Percentiles rank a stretch among this genome's conserved stretches.
Evolutionary conservation across 2,329 filamentous ascomycete species (phyloP).

Genomic region (Alternaria longipes): DNA sequence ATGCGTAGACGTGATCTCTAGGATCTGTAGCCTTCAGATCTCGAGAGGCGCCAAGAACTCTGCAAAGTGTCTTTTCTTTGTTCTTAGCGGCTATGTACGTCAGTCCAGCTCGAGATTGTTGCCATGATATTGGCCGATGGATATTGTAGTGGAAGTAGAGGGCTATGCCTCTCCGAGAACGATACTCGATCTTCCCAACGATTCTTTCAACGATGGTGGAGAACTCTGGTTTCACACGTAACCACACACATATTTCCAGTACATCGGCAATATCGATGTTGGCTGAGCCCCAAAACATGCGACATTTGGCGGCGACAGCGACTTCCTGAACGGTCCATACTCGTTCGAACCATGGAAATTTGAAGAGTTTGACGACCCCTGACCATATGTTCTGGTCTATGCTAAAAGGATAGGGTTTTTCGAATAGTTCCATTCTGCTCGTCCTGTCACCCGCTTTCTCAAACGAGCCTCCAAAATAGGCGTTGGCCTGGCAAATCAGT

Average conservation of each 20-base stretch:
- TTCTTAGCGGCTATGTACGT: fast-evolving
- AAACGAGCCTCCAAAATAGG: neutral
- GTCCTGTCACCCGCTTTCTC: neutral
- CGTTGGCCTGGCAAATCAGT: too few species aligned
- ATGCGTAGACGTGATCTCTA: neutral
- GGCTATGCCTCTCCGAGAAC: too few species aligned
- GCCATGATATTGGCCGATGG: fast-evolving
- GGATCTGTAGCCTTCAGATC: fast-evolving
- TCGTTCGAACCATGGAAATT: neutral
- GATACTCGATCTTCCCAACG: too few species aligned
- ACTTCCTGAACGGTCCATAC: neutral
- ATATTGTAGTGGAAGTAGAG: neutral
- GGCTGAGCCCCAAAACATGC: neutral
- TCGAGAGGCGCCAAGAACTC: fast-evolving
- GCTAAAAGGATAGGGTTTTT: neutral
- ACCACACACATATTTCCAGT: neutral
- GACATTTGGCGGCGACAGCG: neutral
- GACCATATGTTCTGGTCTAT: fast-evolving
- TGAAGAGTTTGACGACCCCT: fast-evolving
- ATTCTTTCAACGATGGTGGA: fast-evolving
- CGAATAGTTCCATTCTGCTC: fast-evolving
- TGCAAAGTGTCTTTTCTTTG: neutral
- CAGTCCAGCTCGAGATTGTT: neutral
- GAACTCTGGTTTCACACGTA: neutral
- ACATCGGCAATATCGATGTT: neutral